Percentiles rank a stretch among this genome's conserved stretches.
Conservation (phyloP, 2,329 filamentous ascomycete species). For the Calonectria pauciramosa region DNA sequence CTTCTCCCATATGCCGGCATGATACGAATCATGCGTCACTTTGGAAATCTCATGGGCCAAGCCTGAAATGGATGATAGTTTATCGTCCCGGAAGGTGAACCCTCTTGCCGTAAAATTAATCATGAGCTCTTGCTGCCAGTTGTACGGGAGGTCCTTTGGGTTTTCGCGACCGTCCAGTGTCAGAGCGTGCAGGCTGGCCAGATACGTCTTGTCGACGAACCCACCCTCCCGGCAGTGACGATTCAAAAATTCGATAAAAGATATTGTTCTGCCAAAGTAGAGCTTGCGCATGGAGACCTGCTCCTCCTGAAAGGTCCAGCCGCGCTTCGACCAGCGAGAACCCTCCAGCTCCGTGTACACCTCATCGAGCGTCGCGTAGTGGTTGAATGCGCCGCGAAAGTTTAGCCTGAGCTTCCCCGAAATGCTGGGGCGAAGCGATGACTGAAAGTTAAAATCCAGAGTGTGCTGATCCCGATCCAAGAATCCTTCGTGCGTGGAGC, state of each 20-base stretch:
- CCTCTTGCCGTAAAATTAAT: neutral
- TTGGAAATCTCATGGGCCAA: neutral
- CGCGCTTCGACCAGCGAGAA: neutral
- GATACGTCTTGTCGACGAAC: neutral
- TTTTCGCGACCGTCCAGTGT: neutral
- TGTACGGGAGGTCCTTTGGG: neutral
- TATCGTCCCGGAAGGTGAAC: neutral
- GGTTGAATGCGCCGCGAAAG: neutral
- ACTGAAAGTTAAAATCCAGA: neutral
- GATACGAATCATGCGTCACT: neutral
- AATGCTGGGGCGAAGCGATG: neutral
- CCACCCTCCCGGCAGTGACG: neutral
- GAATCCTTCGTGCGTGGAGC: neutral
- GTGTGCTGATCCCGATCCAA: neutral
- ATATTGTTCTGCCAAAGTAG: neutral
- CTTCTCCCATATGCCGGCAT: neutral
- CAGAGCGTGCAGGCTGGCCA: neutral
- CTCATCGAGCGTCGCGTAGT: neutral
- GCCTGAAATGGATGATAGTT: neutral
- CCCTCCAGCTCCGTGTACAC: neutral
- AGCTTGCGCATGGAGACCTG: neutral
- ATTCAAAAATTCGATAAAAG: neutral
- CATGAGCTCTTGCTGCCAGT: neutral
- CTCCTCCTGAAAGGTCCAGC: constrained; percentile 4
- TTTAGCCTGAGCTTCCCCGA: neutral